Evolutionary conservation across 163 green algal species (phyloP), one percentile per base, ranked within the genome.

Genomic region (Chlamydomonas reinhardtii): DNA sequence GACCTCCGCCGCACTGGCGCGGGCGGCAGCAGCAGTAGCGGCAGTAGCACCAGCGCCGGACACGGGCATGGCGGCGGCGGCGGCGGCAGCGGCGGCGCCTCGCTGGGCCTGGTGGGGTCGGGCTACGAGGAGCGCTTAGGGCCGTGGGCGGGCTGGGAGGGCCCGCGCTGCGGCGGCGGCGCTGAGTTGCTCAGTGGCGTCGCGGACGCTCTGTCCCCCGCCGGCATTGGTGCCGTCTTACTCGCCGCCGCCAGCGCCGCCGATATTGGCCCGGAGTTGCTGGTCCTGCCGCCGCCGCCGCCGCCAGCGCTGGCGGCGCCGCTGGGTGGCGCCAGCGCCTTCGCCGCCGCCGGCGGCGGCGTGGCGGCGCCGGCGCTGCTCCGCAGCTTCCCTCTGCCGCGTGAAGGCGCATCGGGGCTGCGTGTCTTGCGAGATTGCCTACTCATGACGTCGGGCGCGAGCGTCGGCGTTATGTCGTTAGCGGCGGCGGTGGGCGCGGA

Each of bases 381-480:
- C 3, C 34, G 34, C 9, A 37, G 69, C 69, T 74, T 56, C 69
- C 14, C 19, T 20, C 34, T 54, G 35, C 69, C 69, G 2, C 20
- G 35, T 6, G 69, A 74, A 35, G 69, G 69, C 34, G 69, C 29
- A 0, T 2, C 9, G 48, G 78, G 66, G 34, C 78, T 85, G 22
- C 66, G 66, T 22, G 78, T 85, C 48, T 35, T 86, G 32, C 69
- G 80, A 11, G 80, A 86, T 34, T 86, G 80, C 25, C 34, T 79
- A 19, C 35, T 86, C 16, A 86, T 86, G 80, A 78, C 69, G 25
- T 86, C 80, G 27, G 80, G 80, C 34, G 64, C 25, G 34, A 86
- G 70, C 27, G 59, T 86, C 27, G 80, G 80, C 2, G 80, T 86
- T 4, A 32, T 86, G 80, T 20, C 80, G 32, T 35, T 86, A 4